Conservation (phyloP, 441 rosid genomes). For the Capsella rubella region DNA sequence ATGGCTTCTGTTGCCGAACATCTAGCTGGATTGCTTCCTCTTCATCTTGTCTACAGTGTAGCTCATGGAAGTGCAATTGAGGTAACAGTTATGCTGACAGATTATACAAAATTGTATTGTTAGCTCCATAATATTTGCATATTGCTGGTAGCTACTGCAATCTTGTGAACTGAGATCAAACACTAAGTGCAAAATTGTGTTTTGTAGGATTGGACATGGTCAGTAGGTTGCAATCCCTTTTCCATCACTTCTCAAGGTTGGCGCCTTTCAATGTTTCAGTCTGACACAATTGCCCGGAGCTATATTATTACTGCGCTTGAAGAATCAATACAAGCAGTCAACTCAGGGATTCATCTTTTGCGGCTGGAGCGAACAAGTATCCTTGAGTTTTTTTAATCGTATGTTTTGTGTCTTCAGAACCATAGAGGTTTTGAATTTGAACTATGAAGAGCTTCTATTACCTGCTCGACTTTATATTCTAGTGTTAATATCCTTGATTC, state of each 20-base stretch:
- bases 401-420: constrained; percentile 4
- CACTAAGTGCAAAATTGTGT: constrained; percentile 3
- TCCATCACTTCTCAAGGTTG: constrained; percentile 90
- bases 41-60: constrained; percentile 94
- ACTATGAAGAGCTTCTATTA: constrained; percentile 1
- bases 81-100: constrained; percentile 52
- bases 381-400: constrained; percentile 50
- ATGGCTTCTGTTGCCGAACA: constrained; percentile 95
- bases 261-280: constrained; percentile 87
- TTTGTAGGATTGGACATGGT: constrained; percentile 97
- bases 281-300: constrained; percentile 92
- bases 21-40: constrained; percentile 97
- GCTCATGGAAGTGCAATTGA: constrained; percentile 97
- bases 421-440: constrained; percentile 21
- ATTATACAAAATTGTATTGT: constrained; percentile 14
- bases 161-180: constrained; percentile 11
- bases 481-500: constrained; percentile 58
- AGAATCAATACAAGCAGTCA: constrained; percentile 85
- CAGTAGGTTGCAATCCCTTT: constrained; percentile 94
- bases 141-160: constrained; percentile 22
- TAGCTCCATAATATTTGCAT: constrained; percentile 7
- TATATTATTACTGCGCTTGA: constrained; percentile 90
- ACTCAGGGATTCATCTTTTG: constrained; percentile 84
- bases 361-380: constrained; percentile 91
- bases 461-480: constrained; percentile 1